Evolutionary conservation across 202 grass and related monocot species (phyloP).

Genomic region (Panicum hallii): DNA sequence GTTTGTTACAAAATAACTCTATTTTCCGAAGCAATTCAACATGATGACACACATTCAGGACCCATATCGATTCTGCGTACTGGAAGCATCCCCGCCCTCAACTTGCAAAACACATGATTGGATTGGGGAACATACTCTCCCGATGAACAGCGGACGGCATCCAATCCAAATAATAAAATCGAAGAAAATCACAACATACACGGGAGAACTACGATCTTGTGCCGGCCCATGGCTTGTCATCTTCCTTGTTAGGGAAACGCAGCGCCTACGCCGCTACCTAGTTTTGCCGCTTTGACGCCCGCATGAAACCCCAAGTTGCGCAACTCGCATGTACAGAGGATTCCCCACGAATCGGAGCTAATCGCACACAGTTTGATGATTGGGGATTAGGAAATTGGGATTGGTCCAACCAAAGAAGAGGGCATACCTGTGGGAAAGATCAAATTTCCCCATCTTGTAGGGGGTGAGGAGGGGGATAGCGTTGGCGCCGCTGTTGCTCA

Average conservation of each 20-base stretch:
- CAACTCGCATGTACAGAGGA: conserved; percentile 16
- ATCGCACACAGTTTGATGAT: not conserved
- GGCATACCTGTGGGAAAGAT: conserved; percentile 63
- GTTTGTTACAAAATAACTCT: not conserved
- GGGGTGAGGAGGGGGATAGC: conserved; percentile 46
- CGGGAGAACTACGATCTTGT: not conserved
- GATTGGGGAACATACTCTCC: conserved; percentile 2
- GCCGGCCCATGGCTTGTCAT: not conserved
- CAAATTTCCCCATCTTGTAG: conserved; percentile 64
- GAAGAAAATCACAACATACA: not conserved
- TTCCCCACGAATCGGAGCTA: conserved; percentile 6
- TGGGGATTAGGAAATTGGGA: not conserved
- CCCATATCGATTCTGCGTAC: not conserved
- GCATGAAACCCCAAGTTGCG: conserved; percentile 1
- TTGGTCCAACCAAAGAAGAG: not conserved
- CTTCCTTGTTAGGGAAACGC: conserved; percentile 12
- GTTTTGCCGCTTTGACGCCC: conserved; percentile 13
- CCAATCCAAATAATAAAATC: conserved; percentile 21
- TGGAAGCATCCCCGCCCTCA: not conserved
- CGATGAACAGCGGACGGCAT: conserved; percentile 15
- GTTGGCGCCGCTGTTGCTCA: conserved; percentile 20
- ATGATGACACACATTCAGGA: not conserved
- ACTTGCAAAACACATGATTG: not conserved
- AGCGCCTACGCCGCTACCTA: not conserved
- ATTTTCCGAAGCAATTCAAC: not conserved